Evolutionary conservation across 2,329 filamentous ascomycete genomes (phyloP), one percentile per base, ranked within the genome.

Genomic region (Botrytis cinerea): DNA sequence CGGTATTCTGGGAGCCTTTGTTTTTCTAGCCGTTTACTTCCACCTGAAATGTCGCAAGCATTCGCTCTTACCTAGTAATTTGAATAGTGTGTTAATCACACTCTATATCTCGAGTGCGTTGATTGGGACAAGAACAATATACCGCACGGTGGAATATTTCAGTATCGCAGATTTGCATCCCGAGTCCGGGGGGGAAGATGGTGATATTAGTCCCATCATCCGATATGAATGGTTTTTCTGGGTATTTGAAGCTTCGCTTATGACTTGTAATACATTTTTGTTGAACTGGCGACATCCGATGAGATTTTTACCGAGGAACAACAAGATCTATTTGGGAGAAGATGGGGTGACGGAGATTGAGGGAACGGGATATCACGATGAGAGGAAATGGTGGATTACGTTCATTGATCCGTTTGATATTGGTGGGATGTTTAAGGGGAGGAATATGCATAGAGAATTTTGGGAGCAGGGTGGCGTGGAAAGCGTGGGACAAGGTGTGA

Each of bases 201-300:
- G 70, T 45, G 77, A 76, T 1, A 75, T 87, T 2, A 84, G 82
- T 18, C 84, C 86, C 0, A 80, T 88, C 35, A 74, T 89, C n/a
- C 83, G 86, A 35, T 86, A 88, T 75, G 87, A 90, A 79, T 87
- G 84, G 84, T 89, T 85, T 80, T 90, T 90, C 75, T 88, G 86
- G 77, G 83, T 89, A 32, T 89, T 89, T 73, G 88, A 90, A 80
- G 85, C 83, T 1, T 75, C 78, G 0, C 78, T 88, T 20, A 89
- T 89, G 88, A 76, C 89, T 1, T 59, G 77, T 62, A 89, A 89
- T 76, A 82, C 82, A 16, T 79, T 83, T 46, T 77, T 89, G 76
- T 83, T 87, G 79, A 89, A 88, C 74, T 57, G 83, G 4, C 81
- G 84, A 7, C 86, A 89, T 75, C 87, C 87, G 35, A 82, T 87